phyloP scores from a whole-genome alignment of 2,329 filamentous ascomycete species.

The Drechslera avenae region DNA sequence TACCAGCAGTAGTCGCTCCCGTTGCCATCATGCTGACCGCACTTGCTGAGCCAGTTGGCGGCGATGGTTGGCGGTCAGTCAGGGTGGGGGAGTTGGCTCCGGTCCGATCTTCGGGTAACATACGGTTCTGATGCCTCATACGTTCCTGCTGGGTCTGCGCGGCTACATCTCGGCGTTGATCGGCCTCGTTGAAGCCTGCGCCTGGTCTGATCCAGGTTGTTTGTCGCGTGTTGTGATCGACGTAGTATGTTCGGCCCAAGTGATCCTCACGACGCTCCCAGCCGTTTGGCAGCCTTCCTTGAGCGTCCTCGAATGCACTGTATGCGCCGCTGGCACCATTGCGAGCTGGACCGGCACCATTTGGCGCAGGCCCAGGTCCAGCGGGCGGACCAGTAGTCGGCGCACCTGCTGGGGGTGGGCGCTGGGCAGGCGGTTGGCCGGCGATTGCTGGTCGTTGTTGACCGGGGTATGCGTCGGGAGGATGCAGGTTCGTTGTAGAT shows the following conservation, averaged over 20 bases:
- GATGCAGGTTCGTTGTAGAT: slow-evolving; percentile 46
- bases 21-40: slow-evolving; percentile 90
- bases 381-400: slow-evolving; percentile 55
- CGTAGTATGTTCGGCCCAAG: slow-evolving; percentile 93
- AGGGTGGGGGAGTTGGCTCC: slow-evolving; percentile 89
- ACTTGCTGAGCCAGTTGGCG: slow-evolving; percentile 53
- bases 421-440: slow-evolving; percentile 32
- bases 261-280: slow-evolving; percentile 98
- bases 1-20: slow-evolving; percentile 90
- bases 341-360: slow-evolving; percentile 52
- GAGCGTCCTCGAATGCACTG: slow-evolving; percentile 95
- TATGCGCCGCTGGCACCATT: slow-evolving; percentile 53
- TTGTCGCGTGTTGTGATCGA: slow-evolving; percentile 95
- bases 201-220: slow-evolving; percentile 96
- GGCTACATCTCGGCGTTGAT: slow-evolving; percentile 79
- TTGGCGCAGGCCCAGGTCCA: slow-evolving; percentile 27
- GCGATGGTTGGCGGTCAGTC: slow-evolving; percentile 55
- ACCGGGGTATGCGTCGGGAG: slow-evolving; percentile 45
- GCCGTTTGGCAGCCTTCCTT: slow-evolving; percentile 86
- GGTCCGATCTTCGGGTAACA: slow-evolving; percentile 92
- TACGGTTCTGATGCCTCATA: slow-evolving; percentile 91
- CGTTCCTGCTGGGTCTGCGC: slow-evolving; percentile 92
- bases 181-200: slow-evolving; percentile 74
- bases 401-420: slow-evolving; percentile 37
- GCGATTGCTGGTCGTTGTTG: slow-evolving; percentile 35